A percentile compares a stretch with the other conserved stretches of the same genome.
Evolutionary conservation across 257 asterid species (phyloP).

Genomic region (Ophiorrhiza pumila): DNA sequence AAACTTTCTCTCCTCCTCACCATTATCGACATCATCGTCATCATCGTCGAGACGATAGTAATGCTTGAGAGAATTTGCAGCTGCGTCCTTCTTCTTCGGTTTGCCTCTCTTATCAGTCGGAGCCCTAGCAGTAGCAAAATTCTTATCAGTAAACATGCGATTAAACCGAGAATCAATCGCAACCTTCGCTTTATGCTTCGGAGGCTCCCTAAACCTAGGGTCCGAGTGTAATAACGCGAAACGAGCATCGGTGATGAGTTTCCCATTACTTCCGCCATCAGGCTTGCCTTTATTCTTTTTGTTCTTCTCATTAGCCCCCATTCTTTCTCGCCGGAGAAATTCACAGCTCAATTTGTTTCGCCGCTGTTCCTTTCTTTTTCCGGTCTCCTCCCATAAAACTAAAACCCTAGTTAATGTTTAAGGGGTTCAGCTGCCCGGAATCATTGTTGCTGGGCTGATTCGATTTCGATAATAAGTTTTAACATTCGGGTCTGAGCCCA

Average conservation of each 20-base stretch:
- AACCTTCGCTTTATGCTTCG: constrained; percentile 62
- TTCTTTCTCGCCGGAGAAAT: constrained; percentile 16
- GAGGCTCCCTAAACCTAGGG: constrained; percentile 84
- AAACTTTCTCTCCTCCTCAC: constrained; percentile 11
- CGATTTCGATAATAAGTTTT: no score
- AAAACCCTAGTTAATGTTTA: constrained; percentile 14
- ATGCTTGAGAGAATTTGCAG: constrained; percentile 40
- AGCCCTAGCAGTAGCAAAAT: constrained; percentile 55
- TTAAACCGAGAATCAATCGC: constrained; percentile 71
- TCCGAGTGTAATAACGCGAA: constrained; percentile 69
- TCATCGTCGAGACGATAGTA: constrained; percentile 53
- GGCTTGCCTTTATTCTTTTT: constrained; percentile 21
- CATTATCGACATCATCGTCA: constrained; percentile 22
- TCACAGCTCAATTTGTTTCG: not conserved
- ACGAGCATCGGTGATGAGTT: constrained; percentile 59
- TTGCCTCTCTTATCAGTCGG: constrained; percentile 80
- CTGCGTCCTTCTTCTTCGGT: constrained; percentile 29
- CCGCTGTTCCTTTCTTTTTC: not conserved
- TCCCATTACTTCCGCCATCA: constrained; percentile 18
- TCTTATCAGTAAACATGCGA: constrained; percentile 49
- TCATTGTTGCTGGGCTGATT: no score
- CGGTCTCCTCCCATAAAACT: not conserved
- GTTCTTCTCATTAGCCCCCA: constrained; percentile 44
- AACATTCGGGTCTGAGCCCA: no score
- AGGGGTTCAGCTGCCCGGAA: not conserved